Conservation (phyloP, 129 eudicot genomes). For the Solidago caesia region DNA sequence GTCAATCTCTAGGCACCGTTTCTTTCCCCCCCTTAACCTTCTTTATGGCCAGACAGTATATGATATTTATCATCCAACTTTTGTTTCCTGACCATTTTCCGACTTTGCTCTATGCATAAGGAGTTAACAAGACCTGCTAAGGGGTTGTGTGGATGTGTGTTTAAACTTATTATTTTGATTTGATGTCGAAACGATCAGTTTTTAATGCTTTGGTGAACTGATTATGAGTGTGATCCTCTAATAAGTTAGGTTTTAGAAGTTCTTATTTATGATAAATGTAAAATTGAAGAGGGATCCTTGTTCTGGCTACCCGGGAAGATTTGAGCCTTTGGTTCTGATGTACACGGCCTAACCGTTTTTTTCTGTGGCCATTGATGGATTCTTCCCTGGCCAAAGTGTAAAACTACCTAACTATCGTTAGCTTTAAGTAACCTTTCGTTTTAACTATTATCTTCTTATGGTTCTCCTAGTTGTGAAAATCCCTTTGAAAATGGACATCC, state of each 20-base stretch:
- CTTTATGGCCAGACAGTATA: not conserved
- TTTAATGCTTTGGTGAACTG: not conserved
- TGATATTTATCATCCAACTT: not conserved
- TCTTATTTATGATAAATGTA: not conserved
- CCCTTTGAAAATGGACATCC: not conserved
- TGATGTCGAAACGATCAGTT: not conserved
- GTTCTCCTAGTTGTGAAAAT: not conserved
- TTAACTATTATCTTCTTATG: not conserved
- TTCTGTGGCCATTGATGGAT: too few species aligned
- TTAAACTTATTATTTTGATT: not conserved
- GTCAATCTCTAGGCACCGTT: conserved; percentile 14
- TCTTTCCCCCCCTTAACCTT: not conserved
- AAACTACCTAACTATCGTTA: not conserved
- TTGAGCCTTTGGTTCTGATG: too few species aligned
- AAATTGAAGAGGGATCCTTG: not conserved
- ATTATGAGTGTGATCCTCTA: not conserved
- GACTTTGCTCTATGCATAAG: conserved; percentile 12
- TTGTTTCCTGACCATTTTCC: conserved; percentile 1
- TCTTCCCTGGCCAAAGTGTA: not conserved
- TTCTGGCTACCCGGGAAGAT: too few species aligned
- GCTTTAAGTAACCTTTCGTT: not conserved
- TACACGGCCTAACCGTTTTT: too few species aligned
- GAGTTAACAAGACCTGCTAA: not conserved
- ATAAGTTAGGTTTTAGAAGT: too few species aligned
- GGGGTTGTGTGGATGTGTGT: not conserved